Percentiles rank a stretch among this genome's conserved stretches.
These are phyloP conservation scores for Aaosphaeria pasadenensis DNA, from an alignment of 2,329 filamentous ascomycete species.

Conservation along the genomic window DNA sequence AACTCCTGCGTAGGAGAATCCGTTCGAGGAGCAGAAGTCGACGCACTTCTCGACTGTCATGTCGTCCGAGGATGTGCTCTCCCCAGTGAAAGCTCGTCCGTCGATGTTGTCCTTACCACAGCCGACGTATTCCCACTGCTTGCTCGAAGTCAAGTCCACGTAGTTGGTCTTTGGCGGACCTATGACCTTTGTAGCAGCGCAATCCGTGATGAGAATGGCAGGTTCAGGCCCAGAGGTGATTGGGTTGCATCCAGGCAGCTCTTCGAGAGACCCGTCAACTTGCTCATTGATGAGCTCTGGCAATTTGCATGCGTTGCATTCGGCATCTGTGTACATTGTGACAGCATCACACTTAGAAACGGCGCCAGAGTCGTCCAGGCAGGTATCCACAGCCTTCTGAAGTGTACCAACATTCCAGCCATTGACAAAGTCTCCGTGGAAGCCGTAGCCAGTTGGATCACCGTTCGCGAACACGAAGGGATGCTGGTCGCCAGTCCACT, in stretches of 20 bases:
- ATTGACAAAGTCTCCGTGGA: conserved; percentile 68
- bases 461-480: conserved; percentile 64
- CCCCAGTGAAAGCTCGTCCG: conserved; percentile 36
- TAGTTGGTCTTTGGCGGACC: conserved; percentile 6
- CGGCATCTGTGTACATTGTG: conserved; percentile 41
- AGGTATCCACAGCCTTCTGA: conserved; percentile 65
- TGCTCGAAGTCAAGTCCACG: conserved; percentile 47
- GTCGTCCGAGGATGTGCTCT: conserved; percentile 14
- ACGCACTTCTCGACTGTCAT: conserved; percentile 59
- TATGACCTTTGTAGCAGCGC: conserved; percentile 6
- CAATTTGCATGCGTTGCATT: conserved; percentile 53
- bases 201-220: conserved; percentile 37
- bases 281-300: conserved; percentile 44
- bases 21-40: conserved; percentile 49
- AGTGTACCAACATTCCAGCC: conserved; percentile 67
- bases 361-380: conserved; percentile 47
- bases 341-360: conserved; percentile 45
- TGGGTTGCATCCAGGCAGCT: conserved; percentile 57
- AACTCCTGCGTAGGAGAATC: conserved; percentile 55
- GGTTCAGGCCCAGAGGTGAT: conserved; percentile 38
- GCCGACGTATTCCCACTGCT: conserved; percentile 58
- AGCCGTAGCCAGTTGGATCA: conserved; percentile 66
- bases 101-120: conserved; percentile 53
- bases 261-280: conserved; percentile 44
- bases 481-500: conserved; percentile 43